Evolutionary conservation across 2,329 filamentous ascomycete species (phyloP), one percentile per base, ranked within the genome.

Genomic region (Grosmannia penicillata): DNA sequence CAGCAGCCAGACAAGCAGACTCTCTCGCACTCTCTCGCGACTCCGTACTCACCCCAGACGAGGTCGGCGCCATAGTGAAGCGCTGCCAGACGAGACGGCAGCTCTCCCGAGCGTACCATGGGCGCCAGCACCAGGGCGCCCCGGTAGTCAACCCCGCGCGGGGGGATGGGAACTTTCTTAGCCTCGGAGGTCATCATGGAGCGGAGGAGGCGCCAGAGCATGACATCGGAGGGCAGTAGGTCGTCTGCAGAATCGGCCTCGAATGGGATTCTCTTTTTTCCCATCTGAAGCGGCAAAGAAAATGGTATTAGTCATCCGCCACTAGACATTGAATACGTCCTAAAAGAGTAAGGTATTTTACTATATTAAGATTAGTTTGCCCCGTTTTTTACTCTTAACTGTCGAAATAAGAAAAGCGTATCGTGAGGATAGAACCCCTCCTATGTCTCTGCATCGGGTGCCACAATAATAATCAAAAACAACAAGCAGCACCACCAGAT

Each of bases 71-170:
- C 91, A 57, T 98, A 96, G 53, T 93, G 82, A 44, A 98, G 73
- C 24, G 91, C 80, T 31, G 93, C 62, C 21, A 98, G 70, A 42
- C 91, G 78, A 28, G 84, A 91, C 4, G 91, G 89, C 43, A 95
- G 66, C 65, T 98, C 91, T 54, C 91, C 91, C n/a, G 85, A 93
- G 49, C 91, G 81, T 41, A 95, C 89, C 91, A 98, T 98, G 29
- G 91, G 91, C 44, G 91, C 91, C 46, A 98, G 79, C 32, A 96
- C 91, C 47, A 96, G 63, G 60, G 93, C 95, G 60, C 82, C 82
- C 49, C 89, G 75, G 61, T 95, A 96, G 64, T 95, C 86, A 52
- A 94, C 86, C 37, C 89, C 89, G 57, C 81, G 82, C 44, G 68
- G 72, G 47, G 89, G 89, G 48, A 95, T 93, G 37, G 85, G 79